Evolutionary conservation across 1,284 basidiomycete genomes (phyloP).

Genomic region (Ceratobasidium papillatum): DNA sequence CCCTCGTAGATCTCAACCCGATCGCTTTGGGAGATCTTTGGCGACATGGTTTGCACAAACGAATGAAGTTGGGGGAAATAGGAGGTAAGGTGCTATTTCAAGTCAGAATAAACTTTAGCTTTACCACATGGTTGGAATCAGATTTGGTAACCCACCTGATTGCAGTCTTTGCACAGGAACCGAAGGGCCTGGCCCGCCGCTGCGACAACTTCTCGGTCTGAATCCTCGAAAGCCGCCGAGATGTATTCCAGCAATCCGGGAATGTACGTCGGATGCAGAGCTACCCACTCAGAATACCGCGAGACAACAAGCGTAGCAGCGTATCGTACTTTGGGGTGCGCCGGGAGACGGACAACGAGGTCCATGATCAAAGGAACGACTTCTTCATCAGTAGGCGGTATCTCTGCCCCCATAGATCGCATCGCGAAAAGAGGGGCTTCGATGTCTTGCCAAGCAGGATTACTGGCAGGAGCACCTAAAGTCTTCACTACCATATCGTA

Average conservation of each 20-base stretch:
- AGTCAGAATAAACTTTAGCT: slow-evolving; percentile 35
- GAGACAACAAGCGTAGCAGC: slow-evolving; percentile 95
- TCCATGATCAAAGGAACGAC: slow-evolving; percentile 96
- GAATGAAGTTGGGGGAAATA: slow-evolving; percentile 92
- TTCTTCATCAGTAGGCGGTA: slow-evolving; percentile 83
- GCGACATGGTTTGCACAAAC: slow-evolving; percentile 82
- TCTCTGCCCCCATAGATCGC: slow-evolving; percentile 97
- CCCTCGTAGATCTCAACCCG: slow-evolving; percentile 93
- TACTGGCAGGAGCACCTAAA: slow-evolving; percentile 60
- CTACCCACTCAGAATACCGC: slow-evolving; percentile 97
- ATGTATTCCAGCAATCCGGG: slow-evolving; percentile 89
- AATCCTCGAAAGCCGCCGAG: slow-evolving; percentile 87
- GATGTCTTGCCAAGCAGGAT: slow-evolving; percentile 87
- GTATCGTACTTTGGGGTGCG: slow-evolving; percentile 92
- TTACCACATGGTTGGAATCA: slow-evolving; percentile 22
- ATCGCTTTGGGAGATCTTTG: slow-evolving; percentile 86
- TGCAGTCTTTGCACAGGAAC: slow-evolving; percentile 97
- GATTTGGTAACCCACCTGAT: slow-evolving; percentile 61
- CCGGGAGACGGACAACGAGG: slow-evolving; percentile 88
- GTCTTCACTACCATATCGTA: slow-evolving; percentile 83
- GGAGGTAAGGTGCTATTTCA: slow-evolving; percentile 80
- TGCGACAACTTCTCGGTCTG: slow-evolving; percentile 83
- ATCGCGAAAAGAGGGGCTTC: slow-evolving; percentile 98
- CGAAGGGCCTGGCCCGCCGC: slow-evolving; percentile 97
- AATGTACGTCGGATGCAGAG: slow-evolving; percentile 88